Evolutionary conservation across 441 rosid species (phyloP).

Genomic region (Erodium trifolium): DNA sequence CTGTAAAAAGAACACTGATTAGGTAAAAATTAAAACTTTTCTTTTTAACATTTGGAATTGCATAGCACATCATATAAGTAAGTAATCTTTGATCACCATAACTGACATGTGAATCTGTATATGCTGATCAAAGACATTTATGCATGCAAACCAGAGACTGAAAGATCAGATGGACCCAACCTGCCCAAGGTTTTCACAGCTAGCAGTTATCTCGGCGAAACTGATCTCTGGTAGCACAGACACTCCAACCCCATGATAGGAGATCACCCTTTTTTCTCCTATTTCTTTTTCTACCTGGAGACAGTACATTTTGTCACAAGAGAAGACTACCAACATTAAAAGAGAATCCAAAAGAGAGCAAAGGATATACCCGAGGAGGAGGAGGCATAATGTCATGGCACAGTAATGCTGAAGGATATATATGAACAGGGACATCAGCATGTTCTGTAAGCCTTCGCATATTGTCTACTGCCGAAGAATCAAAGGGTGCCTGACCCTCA

Average conservation of each 20-base stretch:
- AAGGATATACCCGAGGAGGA: slow-evolving; percentile 51
- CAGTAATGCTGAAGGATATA: slow-evolving; percentile 72
- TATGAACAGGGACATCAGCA: slow-evolving; percentile 73
- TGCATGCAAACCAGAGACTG: neutral
- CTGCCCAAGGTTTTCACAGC: slow-evolving; percentile 56
- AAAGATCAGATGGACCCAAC: slow-evolving; percentile 30
- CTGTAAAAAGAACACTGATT: neutral
- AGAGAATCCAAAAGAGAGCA: slow-evolving; percentile 12
- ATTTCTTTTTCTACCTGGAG: slow-evolving; percentile 87
- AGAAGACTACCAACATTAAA: neutral
- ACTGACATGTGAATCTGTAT: neutral
- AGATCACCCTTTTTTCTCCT: slow-evolving; percentile 71
- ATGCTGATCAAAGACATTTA: neutral
- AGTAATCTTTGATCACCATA: neutral
- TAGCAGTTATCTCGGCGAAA: slow-evolving; percentile 42
- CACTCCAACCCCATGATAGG: slow-evolving; percentile 64
- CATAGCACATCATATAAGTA: neutral
- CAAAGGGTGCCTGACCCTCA: slow-evolving; percentile 78
- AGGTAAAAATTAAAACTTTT: neutral
- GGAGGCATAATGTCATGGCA: slow-evolving; percentile 96
- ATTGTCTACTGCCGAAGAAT: slow-evolving; percentile 81
- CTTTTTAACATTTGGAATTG: neutral
- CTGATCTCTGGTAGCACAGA: slow-evolving; percentile 59
- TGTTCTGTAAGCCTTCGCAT: slow-evolving; percentile 85
- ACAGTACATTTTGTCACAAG: slow-evolving; percentile 17